Base-by-base conservation (phyloP, 495 filamentous ascomycete genomes). In the Penicillium odoratum region DNA sequence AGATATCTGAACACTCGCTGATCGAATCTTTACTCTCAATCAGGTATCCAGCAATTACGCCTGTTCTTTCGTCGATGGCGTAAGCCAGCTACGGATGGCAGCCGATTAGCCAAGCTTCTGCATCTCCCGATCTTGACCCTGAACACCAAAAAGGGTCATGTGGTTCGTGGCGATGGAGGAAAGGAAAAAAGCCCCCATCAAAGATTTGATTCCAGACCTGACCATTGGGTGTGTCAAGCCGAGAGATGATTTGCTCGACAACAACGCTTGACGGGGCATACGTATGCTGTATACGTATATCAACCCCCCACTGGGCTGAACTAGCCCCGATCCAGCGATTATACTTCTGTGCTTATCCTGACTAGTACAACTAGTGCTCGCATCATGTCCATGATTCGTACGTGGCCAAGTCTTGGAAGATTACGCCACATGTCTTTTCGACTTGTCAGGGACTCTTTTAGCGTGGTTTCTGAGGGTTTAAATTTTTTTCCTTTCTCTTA, bases 211-310 rank as follows among this genome's bases (percentile, higher is more conserved):
- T 40, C 55, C 21, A 50, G 46, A 18, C 28, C 51, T 42, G 44
- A 40, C 47, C 49, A 28, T 38, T 56, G 45, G 61, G 64, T 18
- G 49, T 61, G n/a, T 43, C 50, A 21, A 56, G 61, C 64, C 64
- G 64, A 61, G 58, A 29, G 44, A 45, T 62, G 62, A 68, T 65
- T 65, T 62, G 65, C 34, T 52, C 48, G 29, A 34, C 33, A 18
- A 46, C 15, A 13, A 43, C 16, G 36, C 21, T 29, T 16, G 47
- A 68, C 51, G 56, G 57, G 54, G 59, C 57, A 65, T 69, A 69
- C 66, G 66, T 69, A 65, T 58, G 64, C 66, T 51, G 64, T 31
- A 58, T 65, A 67, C 66, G 64, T 67, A 67, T 63, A 62, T 64
- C 55, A 56, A 57, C 55, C 47, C 36, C 40, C 51, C 36, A 34